A percentile compares a stretch with the other conserved stretches of the same genome.
These are phyloP conservation scores for Irpex sp. DNA, from an alignment of 1,284 basidiomycete genomes.

Conservation along the genomic window DNA sequence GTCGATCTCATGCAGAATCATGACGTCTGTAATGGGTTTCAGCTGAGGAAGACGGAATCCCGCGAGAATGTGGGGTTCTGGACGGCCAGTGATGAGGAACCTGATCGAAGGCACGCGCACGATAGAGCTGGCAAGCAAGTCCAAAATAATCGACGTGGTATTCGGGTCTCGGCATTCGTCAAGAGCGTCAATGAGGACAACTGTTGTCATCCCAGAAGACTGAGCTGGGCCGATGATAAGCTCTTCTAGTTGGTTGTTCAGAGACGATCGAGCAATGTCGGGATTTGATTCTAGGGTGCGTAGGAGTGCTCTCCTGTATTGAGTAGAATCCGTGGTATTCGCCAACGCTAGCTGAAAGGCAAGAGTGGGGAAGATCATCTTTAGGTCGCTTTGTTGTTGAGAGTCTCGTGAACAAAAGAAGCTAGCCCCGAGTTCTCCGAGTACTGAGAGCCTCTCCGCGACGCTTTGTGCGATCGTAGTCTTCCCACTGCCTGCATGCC, in stretches of 20 bases:
- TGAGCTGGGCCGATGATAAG: background rate
- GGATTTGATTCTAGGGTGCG: background rate
- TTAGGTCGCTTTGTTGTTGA: constrained; percentile 16
- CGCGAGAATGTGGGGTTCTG: constrained; percentile 16
- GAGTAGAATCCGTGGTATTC: background rate
- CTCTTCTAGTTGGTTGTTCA: background rate
- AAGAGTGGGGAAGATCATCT: constrained; percentile 23
- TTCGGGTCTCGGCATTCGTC: background rate
- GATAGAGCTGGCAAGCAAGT: constrained; percentile 11
- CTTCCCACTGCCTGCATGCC: constrained; percentile 16
- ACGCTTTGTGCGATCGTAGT: constrained; percentile 12
- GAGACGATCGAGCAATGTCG: background rate
- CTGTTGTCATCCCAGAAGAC: background rate
- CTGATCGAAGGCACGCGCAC: constrained; percentile 5
- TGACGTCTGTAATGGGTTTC: background rate
- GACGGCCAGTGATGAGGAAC: constrained; percentile 25
- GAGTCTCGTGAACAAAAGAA: constrained; percentile 28
- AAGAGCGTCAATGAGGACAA: background rate
- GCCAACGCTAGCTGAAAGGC: constrained; percentile 5
- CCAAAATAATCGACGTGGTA: background rate
- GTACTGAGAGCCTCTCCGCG: background rate
- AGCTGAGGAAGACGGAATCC: constrained; percentile 7
- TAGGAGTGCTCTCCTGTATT: background rate
- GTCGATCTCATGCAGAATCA: background rate
- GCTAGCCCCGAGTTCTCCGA: constrained; percentile 22